Evolutionary conservation across 2,329 filamentous ascomycete genomes (phyloP).

Genomic region (Cercospora brassicicola): DNA sequence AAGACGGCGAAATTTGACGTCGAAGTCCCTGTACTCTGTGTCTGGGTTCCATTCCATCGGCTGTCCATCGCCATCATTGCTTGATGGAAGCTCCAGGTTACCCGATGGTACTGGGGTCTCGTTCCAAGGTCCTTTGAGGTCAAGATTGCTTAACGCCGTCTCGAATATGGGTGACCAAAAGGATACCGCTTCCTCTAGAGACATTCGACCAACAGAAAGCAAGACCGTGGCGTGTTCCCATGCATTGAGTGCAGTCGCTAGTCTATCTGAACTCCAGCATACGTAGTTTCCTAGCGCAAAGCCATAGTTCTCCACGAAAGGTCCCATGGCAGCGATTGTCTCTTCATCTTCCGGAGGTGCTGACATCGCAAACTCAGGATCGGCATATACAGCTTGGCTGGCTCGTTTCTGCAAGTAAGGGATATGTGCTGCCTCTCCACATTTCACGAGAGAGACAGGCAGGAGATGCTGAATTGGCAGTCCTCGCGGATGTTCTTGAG

Average conservation of each 20-base stretch:
- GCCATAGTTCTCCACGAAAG: slow-evolving; percentile 40
- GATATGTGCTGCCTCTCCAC: neutral
- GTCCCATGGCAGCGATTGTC: slow-evolving; percentile 33
- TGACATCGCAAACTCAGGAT: slow-evolving; percentile 20
- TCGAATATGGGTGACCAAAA: slow-evolving; percentile 35
- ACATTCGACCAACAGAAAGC: slow-evolving; percentile 35
- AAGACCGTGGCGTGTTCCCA: slow-evolving; percentile 37
- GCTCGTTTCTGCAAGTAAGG: slow-evolving; percentile 21
- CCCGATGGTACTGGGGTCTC: neutral
- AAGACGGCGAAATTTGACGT: slow-evolving; percentile 23
- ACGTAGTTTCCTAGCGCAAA: slow-evolving; percentile 35
- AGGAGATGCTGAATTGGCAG: slow-evolving; percentile 39
- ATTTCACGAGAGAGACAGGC: slow-evolving; percentile 21
- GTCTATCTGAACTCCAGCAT: slow-evolving; percentile 7
- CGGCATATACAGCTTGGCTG: slow-evolving; percentile 16
- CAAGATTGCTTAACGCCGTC: slow-evolving; percentile 11
- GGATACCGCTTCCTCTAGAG: slow-evolving; percentile 33
- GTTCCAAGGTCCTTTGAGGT: slow-evolving; percentile 16
- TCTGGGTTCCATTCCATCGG: slow-evolving; percentile 31
- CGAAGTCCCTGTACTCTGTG: neutral
- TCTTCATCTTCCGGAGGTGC: slow-evolving; percentile 32
- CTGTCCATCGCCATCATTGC: neutral
- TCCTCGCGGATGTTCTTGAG: slow-evolving; percentile 37
- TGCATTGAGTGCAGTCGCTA: slow-evolving; percentile 24
- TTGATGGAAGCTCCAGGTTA: slow-evolving; percentile 14